Evolutionary conservation across 139 green algal genomes (phyloP).

Genomic region (Microglena sp.): DNA sequence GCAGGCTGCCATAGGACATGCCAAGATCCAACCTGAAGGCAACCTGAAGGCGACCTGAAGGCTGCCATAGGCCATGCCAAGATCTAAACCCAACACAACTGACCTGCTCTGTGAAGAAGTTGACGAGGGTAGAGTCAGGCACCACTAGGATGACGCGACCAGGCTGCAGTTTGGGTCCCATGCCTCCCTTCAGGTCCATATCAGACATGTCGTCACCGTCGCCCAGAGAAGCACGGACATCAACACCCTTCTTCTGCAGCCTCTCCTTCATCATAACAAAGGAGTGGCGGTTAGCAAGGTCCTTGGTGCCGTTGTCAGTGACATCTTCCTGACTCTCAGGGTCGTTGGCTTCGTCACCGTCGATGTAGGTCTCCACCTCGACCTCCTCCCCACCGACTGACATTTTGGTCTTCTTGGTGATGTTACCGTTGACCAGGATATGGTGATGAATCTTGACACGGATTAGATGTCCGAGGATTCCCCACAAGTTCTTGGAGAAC

Average conservation of each 20-base stretch:
- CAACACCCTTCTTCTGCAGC: constrained; percentile 29
- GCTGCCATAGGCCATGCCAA: no score
- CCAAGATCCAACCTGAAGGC: no score
- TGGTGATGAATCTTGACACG: constrained; percentile 45
- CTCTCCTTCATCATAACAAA: constrained; percentile 37
- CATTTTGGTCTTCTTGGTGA: constrained; percentile 37
- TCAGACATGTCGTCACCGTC: constrained; percentile 1
- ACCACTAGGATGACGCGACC: constrained; percentile 38
- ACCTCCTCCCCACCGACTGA: constrained; percentile 31
- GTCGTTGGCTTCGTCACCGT: no score
- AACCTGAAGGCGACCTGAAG: no score
- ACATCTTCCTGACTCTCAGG: constrained; percentile 29
- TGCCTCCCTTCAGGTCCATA: constrained; percentile 6
- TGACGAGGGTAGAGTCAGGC: constrained; percentile 31
- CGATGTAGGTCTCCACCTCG: constrained; percentile 33
- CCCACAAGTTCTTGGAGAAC: constrained; percentile 50
- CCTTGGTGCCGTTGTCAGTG: constrained; percentile 20
- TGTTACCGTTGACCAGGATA: constrained; percentile 44
- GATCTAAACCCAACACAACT: no score
- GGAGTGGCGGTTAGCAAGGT: constrained; percentile 29
- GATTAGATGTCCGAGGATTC: constrained; percentile 34
- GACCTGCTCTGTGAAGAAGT: no score
- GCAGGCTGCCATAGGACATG: no score
- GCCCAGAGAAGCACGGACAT: constrained; percentile 25
- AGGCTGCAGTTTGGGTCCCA: neutral